phyloP scores from a whole-genome alignment of 1,284 basidiomycete species.

The Meira miltonrushii region DNA sequence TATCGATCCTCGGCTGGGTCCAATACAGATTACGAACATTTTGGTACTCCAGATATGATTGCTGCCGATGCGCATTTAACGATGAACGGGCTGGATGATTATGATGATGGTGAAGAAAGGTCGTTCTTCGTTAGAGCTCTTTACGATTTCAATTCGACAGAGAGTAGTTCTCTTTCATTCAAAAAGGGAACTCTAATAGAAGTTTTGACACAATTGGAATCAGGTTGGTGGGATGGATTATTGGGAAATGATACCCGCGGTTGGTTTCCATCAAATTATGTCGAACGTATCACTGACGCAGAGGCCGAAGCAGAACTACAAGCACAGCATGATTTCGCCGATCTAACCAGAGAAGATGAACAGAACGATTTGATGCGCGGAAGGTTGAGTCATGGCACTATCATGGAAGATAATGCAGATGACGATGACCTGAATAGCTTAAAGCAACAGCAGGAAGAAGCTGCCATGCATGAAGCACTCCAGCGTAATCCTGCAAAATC shows the following conservation, averaged over 20 bases:
- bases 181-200: conserved; percentile 82
- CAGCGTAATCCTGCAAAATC: conserved; percentile 15
- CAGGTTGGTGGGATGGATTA: conserved; percentile 98
- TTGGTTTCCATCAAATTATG: conserved; percentile 98
- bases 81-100: not conserved
- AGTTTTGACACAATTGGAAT: conserved; percentile 81
- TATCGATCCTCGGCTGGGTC: not conserved
- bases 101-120: conserved; percentile 10
- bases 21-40: not conserved
- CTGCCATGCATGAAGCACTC: no score
- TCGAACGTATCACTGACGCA: conserved; percentile 69
- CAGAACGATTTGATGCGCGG: conserved; percentile 7
- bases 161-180: conserved; percentile 82
- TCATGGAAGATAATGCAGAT: conserved; percentile 12
- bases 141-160: conserved; percentile 74
- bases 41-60: not conserved
- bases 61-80: not conserved
- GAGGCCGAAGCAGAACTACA: conserved; percentile 55
- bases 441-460: conserved; percentile 14
- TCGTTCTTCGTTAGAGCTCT: conserved; percentile 80
- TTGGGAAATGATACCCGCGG: conserved; percentile 65
- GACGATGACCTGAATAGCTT: conserved; percentile 13
- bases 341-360: not conserved
- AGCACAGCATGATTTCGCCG: not conserved
- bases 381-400: not conserved